Base-by-base conservation (phyloP, 257 asterid genomes). In the Rauvolfia tetraphylla region DNA sequence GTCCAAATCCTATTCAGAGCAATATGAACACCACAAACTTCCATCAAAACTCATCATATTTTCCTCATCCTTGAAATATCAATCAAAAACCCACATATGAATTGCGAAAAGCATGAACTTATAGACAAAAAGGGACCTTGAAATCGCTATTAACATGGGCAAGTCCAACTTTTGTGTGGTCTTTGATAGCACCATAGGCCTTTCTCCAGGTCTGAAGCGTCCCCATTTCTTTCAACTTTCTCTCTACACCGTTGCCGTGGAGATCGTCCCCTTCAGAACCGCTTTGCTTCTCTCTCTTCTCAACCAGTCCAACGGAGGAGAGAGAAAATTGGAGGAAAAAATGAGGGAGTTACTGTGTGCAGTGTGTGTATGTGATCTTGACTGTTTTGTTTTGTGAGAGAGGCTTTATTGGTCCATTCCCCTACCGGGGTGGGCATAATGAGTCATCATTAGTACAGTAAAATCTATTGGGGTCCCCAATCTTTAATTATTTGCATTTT, bases 71-170 rank as follows among this genome's bases (percentile, higher is more conserved):
- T 62, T 65, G 62, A 59, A 75, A 49, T 3, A 71, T 29, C 51
- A 38, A 69, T 48, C 7, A 48, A 76, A n/a, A 36, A 66, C 58
- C 48, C 29, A 70, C 14, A n/a, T 14, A 41, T 12, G 11, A 48
- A 53, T 34, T 4, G 4, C 29, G 31, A 48, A 56, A 61, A 34
- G 75, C 48, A 34, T 10, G 61, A 63, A 54, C 10, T 54, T 5
- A 57, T 31, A 80, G 71, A 53, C 0, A 54, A 57, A 66, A 71
- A n/a, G 38, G 66, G 48, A 93, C 97, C 97, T 90, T 94, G 86
- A 88, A 94, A 89, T 94, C 98, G 85, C 97, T 90, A 85, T 90
- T 94, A 83, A 94, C 94, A 74, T 87, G 96, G 80, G 97, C 97
- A 75, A 94, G 93, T 42, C 97, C 97, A 82, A 94, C 95, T 80